Base-by-base conservation (phyloP, 352 stramenopile species). In the Sclerospora graminicola region DNA sequence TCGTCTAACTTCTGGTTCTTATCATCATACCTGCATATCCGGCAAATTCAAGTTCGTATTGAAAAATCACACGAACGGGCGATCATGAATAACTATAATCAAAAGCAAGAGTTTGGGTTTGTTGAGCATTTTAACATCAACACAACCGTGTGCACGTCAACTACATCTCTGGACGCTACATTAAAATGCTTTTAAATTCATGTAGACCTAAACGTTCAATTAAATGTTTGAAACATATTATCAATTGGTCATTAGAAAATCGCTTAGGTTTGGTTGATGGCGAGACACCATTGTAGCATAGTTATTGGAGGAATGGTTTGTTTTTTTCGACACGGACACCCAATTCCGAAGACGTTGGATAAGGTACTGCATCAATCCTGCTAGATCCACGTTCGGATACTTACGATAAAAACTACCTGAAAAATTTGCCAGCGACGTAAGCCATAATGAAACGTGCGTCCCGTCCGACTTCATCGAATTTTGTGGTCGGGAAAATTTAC, bases 351-450 rank as follows among this genome's bases (percentile, higher is more conserved):
- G 69, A 3, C 88, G 74, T 39, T 85, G 66, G 21, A 96, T 87
- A 20, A 97, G 53, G 56, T 95, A 98, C 28, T 82, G 69, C 5
- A 98, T 51, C 19, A 98, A 65, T 0, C 87, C 89, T 1, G 74
- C 63, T n/a, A 97, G 64, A 61, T 98, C 93, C 9, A 97, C 86
- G 36, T 77, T 85, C 4, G 90, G 90, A 63, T 94, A 96, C 37
- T 82, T 89, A 44, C 89, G 87, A 56, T 97, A 97, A 35, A 97
- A 97, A 45, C 81, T 94, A 8, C 93, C 93, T 0, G 76, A 88
- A n/a, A n/a, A n/a, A n/a, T n/a, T n/a, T n/a, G n/a, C 89, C 2
- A 98, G 70, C 7, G 89, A 97, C 32, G 89, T 66, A 2, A 98
- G 57, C 89, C 89, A 98, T 20, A 96, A 74, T 24, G 89, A 95